Base-by-base conservation (phyloP, 108 stramenopile genomes). In the Thalassiosira profunda region DNA sequence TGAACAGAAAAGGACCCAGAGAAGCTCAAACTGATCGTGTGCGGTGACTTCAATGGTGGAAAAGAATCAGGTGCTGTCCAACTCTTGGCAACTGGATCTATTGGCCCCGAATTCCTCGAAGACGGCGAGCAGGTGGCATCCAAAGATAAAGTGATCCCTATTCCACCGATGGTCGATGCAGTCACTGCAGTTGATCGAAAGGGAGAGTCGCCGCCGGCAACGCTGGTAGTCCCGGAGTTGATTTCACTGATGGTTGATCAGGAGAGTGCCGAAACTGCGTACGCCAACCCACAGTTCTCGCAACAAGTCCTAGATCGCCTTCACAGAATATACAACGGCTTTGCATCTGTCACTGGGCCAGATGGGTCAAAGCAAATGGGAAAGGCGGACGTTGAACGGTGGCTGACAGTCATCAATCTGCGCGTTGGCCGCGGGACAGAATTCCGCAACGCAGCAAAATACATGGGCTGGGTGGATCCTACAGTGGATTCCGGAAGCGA, bases 41-140 rank as follows among this genome's bases (percentile, higher is more conserved):
- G 95, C 65, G 93, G 95, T 8, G 95, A 96, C 64, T 91, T 96
- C 59, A 96, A 96, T 71, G 94, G 94, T 6, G 89, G 91, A 3
- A 40, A 61, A 10, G 94, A 92, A 63, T 89, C 82, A 57, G 94
- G 87, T 9, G 90, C 94, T 23, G 78, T 92, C 2, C 87, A 84
- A 20, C 79, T 69, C 28, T 54, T 95, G 31, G 94, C 92, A 71
- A 79, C 84, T 45, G 91, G 94, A 30, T 59, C 45, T 12, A 57
- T 95, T 4, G 89, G 84, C 25, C 74, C 86, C 37, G 79, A 61
- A 11, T 92, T 95, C 68, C 40, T 83, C 10, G 92, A 95, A 75
- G 91, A 95, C 72, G 87, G 88, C n/a, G 91, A 76, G 33, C 70
- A 61, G 0, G 87, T 91, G 4, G 42, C 85, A 7, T 83, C 85